A percentile compares a stretch with the other conserved stretches of the same genome.
phyloP scores from a whole-genome alignment of 371 early-diverging fungal species.

The Polyrhizophydium stewartii region DNA sequence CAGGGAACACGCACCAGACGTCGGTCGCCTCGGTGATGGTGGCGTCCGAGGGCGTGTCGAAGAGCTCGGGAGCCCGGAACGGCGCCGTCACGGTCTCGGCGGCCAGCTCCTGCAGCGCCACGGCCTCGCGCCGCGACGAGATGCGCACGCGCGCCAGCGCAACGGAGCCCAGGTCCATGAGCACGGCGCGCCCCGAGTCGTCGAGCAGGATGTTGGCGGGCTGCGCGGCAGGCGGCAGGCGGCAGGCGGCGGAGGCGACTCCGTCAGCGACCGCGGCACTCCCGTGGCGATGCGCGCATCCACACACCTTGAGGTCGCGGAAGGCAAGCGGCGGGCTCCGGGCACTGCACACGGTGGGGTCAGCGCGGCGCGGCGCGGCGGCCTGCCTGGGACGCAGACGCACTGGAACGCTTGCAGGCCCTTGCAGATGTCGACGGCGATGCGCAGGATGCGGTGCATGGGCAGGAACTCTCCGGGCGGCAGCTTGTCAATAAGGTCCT shows the following conservation, averaged over 20 bases:
- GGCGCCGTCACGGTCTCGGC: conserved; percentile 50
- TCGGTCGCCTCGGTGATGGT: conserved; percentile 30
- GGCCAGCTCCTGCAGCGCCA: conserved; percentile 42
- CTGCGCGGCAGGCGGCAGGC: not conserved
- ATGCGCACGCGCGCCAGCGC: conserved; percentile 30
- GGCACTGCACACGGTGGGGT: conserved; percentile 11
- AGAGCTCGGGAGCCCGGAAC: conserved; percentile 44
- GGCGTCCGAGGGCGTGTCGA: conserved; percentile 36
- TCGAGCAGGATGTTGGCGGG: conserved; percentile 44
- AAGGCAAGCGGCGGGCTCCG: conserved; percentile 42
- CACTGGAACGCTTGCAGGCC: conserved; percentile 46
- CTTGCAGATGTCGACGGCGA: conserved; percentile 35
- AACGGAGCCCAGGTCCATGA: conserved; percentile 50
- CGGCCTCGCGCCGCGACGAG: conserved; percentile 29
- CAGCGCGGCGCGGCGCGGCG: too few relatives aligned
- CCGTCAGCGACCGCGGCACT: too few relatives aligned
- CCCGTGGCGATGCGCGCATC: not conserved
- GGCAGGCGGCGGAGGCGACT: too few relatives aligned
- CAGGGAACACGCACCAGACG: conserved; percentile 23
- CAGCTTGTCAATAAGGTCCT: conserved; percentile 41
- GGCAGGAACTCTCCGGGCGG: conserved; percentile 20
- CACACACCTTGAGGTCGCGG: conserved; percentile 39
- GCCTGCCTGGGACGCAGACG: too few relatives aligned
- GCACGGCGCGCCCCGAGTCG: conserved; percentile 21
- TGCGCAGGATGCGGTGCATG: conserved; percentile 24